These are phyloP conservation scores for Eutrema japonicum DNA, from an alignment of 345 rosid species.

Conservation along the genomic window DNA sequence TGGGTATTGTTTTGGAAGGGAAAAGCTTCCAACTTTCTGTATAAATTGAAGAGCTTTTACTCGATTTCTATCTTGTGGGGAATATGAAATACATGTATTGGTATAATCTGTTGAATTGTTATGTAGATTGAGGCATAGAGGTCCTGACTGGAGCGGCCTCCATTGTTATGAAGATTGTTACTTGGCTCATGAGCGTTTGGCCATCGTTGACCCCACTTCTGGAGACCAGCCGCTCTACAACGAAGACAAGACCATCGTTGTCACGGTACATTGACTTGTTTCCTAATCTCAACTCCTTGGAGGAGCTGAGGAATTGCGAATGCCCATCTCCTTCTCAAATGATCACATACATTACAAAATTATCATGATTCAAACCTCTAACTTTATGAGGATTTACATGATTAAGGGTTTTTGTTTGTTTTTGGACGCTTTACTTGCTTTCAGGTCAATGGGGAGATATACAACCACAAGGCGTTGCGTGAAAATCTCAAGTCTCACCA, in stretches of 20 bases:
- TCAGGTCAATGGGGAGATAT: constrained; percentile 89
- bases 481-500: constrained; percentile 60
- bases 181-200: constrained; percentile 82
- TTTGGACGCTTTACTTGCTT: constrained; percentile 32
- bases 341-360: neutral
- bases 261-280: constrained; percentile 57
- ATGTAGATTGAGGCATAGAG: constrained; percentile 72
- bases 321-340: neutral
- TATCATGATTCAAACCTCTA: neutral
- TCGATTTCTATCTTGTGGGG: neutral
- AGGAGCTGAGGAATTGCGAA: neutral
- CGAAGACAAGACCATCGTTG: constrained; percentile 69
- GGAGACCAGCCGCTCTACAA: constrained; percentile 90
- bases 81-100: neutral
- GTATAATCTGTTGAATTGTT: constrained; percentile 5
- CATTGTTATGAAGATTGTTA: constrained; percentile 69
- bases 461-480: constrained; percentile 72
- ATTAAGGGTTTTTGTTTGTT: neutral
- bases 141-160: constrained; percentile 89
- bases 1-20: constrained; percentile 26
- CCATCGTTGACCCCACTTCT: constrained; percentile 80
- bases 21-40: constrained; percentile 21
- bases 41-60: neutral
- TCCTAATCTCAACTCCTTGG: constrained; percentile 8
- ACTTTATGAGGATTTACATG: constrained; percentile 12